Evolutionary conservation across 352 stramenopile species (phyloP).

Genomic region (Phytopythium vexans): DNA sequence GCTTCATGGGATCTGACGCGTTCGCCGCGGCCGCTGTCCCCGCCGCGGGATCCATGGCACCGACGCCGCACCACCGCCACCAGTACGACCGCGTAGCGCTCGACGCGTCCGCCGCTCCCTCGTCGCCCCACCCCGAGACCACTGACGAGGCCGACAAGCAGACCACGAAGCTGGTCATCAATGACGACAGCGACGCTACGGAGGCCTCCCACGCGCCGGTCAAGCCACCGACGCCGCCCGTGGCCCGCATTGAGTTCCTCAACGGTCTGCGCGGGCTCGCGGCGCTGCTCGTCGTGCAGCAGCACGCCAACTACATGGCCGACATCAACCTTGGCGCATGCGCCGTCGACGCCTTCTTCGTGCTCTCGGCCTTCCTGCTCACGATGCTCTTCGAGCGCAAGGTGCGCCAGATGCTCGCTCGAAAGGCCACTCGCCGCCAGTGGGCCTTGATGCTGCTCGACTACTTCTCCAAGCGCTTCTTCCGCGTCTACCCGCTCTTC

Average conservation of each 20-base stretch:
- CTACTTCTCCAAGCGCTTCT: constrained; percentile 50
- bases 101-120: too few species aligned
- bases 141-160: too few species aligned
- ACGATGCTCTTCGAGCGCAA: constrained; percentile 40
- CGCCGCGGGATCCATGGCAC: too few species aligned
- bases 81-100: too few species aligned
- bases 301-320: constrained; percentile 26
- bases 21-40: too few species aligned
- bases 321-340: constrained; percentile 23
- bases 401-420: constrained; percentile 15
- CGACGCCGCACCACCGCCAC: too few species aligned
- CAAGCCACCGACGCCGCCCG: background rate
- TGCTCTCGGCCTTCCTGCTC: too few species aligned
- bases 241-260: constrained; percentile 34
- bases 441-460: constrained; percentile 22
- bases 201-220: too few species aligned
- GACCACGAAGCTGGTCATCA: too few species aligned
- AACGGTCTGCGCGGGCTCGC: constrained; percentile 37
- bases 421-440: constrained; percentile 11
- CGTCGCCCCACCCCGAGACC: too few species aligned
- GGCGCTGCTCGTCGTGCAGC: constrained; percentile 26
- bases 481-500: constrained; percentile 57
- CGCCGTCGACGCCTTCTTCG: constrained; percentile 41
- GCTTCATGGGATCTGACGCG: too few species aligned
- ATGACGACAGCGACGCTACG: too few species aligned